Base-by-base conservation (phyloP, 441 rosid species). In the Jatropha multifida region DNA sequence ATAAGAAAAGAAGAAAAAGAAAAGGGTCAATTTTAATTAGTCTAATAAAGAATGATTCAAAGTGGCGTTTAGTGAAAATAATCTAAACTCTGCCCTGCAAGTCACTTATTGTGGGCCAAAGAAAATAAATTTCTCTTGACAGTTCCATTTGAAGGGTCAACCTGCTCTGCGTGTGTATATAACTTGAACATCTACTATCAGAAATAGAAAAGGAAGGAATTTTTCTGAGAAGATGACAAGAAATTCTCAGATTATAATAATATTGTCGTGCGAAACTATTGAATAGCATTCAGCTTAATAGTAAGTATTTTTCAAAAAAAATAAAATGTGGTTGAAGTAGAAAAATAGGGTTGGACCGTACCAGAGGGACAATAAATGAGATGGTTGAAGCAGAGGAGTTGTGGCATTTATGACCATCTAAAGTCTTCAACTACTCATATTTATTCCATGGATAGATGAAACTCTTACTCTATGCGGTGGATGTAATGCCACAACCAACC, bases 381-480 rank as follows among this genome's bases (percentile, higher is more conserved):
- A 54, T 15, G 14, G 59, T 54, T 3, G 18, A 17, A 17, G 71
- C n/a, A 55, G 8, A 38, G 77, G 13, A 9, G 65, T 40, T 67
- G 74, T 76, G 59, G 38, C 79, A 81, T 81, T 81, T 41, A 81
- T 63, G 60, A 64, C 70, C 46, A 59, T 7, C 26, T 3, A 68
- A 56, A 18, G 23, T 41, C 41, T 48, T 71, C 83, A 82, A 79
- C 83, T 0, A 79, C 74, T 46, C 9, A 0, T 67, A 79, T 79
- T 76, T 64, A 78, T 9, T 49, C n/a, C 17, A 41, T 18, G 2
- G 55, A 51, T 42, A 3, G 54, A 49, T 41, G 2, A 4, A 48
- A 13, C 49, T 38, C 11, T 23, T 3, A 49, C 14, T 13, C 18
- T 2, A 17, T 32, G 68, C 63, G 68, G 75, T 80, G 64, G 67